phyloP scores from a whole-genome alignment of 495 filamentous ascomycete genomes.

The Hypoxylon lenormandii region DNA sequence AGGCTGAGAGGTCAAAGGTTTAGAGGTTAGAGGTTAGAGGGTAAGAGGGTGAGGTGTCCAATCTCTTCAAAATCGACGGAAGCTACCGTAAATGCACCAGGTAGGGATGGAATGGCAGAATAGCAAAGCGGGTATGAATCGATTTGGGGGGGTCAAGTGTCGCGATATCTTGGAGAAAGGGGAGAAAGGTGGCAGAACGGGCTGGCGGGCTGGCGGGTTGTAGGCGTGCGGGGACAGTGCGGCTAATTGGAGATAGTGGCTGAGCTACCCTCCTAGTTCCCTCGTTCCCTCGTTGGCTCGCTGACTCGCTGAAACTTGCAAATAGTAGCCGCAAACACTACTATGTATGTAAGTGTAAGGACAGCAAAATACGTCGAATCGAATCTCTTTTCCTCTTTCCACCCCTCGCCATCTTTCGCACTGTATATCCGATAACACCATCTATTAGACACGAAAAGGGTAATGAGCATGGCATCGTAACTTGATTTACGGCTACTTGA shows the following conservation, averaged over 20 bases:
- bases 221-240: constrained; percentile 26
- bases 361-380: too few relatives aligned
- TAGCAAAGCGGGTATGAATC: constrained; percentile 9
- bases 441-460: background rate
- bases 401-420: background rate
- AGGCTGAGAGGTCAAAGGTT: background rate
- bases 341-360: too few relatives aligned
- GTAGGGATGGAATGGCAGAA: background rate
- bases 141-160: constrained; percentile 18
- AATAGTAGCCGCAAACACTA: too few relatives aligned
- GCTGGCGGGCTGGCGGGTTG: constrained; percentile 2
- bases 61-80: constrained; percentile 6
- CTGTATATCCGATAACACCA: background rate
- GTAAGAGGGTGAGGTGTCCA: constrained; percentile 19
- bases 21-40: background rate
- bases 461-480: background rate
- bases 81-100: constrained; percentile 13
- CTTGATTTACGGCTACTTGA: constrained; percentile 22
- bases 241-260: constrained; percentile 10
- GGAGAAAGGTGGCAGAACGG: too few relatives aligned
- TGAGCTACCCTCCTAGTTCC: constrained; percentile 2
- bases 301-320: too few relatives aligned
- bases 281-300: background rate
- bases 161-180: constrained; percentile 10
- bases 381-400: too few relatives aligned